These are phyloP conservation scores for Carnegiea gigantea DNA, from an alignment of 179 eudicot species.

Conservation along the genomic window DNA sequence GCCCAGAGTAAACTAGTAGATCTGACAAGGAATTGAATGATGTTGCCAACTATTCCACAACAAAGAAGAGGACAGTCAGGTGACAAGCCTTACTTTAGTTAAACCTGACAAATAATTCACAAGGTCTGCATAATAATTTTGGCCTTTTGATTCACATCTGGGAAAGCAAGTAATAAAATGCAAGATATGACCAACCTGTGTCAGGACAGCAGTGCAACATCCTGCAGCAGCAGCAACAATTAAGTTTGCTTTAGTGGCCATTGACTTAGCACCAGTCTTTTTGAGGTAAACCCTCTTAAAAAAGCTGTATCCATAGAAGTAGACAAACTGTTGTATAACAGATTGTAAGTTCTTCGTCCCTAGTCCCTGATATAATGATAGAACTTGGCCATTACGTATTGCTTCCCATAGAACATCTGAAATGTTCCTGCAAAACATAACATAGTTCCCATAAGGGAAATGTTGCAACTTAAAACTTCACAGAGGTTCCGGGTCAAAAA, in stretches of 20 bases:
- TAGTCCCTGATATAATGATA: slow-evolving; percentile 81
- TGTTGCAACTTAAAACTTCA: not conserved
- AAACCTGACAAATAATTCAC: not conserved
- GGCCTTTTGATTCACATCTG: not conserved
- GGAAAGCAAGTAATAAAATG: not conserved
- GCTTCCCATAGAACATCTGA: slow-evolving; percentile 83
- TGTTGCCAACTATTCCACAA: not conserved
- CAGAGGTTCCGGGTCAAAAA: not conserved
- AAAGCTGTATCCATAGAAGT: slow-evolving; percentile 89
- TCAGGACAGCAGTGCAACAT: slow-evolving; percentile 73
- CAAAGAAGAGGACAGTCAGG: not conserved
- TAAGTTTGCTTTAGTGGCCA: slow-evolving; percentile 84
- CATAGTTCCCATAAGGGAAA: not conserved
- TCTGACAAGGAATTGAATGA: not conserved
- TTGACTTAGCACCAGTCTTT: slow-evolving; percentile 63
- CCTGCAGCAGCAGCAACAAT: slow-evolving; percentile 93
- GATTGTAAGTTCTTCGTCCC: slow-evolving; percentile 91
- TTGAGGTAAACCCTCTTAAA: slow-evolving; percentile 76
- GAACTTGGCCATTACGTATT: slow-evolving; percentile 56
- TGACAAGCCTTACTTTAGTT: not conserved
- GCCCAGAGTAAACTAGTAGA: not conserved
- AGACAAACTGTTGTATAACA: slow-evolving; percentile 75
- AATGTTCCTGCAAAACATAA: slow-evolving; percentile 57
- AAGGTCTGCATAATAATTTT: not conserved
- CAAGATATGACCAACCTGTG: slow-evolving; percentile 56